A percentile compares a stretch with the other conserved stretches of the same genome.
These are phyloP conservation scores for Ampelocalamus luodianensis DNA, from an alignment of 176 grass and related monocot genomes.

Conservation along the genomic window DNA sequence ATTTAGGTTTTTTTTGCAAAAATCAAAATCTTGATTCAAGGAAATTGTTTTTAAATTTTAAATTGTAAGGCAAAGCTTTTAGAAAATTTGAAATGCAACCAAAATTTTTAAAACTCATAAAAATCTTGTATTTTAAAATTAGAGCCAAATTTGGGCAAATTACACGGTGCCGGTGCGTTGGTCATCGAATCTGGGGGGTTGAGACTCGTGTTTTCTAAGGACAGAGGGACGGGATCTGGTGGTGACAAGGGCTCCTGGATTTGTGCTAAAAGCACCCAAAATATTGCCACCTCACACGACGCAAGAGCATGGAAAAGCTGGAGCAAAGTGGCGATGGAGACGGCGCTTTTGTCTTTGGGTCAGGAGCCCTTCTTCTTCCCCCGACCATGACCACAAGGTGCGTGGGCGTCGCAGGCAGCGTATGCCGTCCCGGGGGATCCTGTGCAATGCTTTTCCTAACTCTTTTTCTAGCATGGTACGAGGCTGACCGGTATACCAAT, in stretches of 20 bases:
- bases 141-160: too few relatives aligned
- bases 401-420: constrained; percentile 27
- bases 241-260: constrained; percentile 47
- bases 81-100: too few relatives aligned
- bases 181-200: not conserved
- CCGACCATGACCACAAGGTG: constrained; percentile 22
- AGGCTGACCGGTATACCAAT: not conserved
- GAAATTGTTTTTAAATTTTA: too few relatives aligned
- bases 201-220: not conserved
- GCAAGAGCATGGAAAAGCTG: constrained; percentile 29
- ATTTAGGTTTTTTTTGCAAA: too few relatives aligned
- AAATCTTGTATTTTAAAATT: too few relatives aligned
- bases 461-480: not conserved
- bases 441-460: not conserved
- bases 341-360: constrained; percentile 39
- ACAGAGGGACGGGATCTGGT: not conserved
- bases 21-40: too few relatives aligned
- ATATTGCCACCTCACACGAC: constrained; percentile 20
- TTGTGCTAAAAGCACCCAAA: constrained; percentile 32
- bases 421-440: not conserved
- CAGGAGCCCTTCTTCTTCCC: not conserved
- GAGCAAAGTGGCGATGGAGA: not conserved
- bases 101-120: too few relatives aligned
- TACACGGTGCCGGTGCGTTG: not conserved
- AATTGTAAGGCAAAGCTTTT: too few relatives aligned